Evolutionary conservation across 164 flowering plant species (phyloP), one percentile per base, ranked within the genome.

Genomic region (Pachysandra terminalis): DNA sequence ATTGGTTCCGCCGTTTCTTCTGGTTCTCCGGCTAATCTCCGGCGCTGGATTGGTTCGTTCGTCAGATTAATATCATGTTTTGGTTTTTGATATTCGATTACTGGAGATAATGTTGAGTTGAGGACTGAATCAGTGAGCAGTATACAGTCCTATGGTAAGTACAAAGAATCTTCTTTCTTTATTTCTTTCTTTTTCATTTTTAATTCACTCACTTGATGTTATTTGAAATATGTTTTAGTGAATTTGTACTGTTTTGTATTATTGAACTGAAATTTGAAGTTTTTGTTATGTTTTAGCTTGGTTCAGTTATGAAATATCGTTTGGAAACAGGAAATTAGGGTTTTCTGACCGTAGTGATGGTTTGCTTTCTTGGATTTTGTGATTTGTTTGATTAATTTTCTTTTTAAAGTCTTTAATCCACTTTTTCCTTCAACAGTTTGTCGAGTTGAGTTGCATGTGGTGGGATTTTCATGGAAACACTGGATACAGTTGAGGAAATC

Each of bases 391-490:
- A 19, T 59, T 58, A 16, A 9, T 22, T 40, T n/a, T 37, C 14
- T 61, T 61, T 71, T 51, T 53, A 7, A 28, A 28, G 37, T 24
- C 37, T n/a, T n/a, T 32, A 32, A 32, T 7, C 3, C 37, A 32
- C n/a, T 32, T 32, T n/a, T 32, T 7, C 37, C 37, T 2, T 16
- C 25, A 21, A 19, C 70, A 73, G 73, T 63, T 70, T 64, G 56
- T 77, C 70, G 19, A 24, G 22, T 68, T 26, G 66, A 59, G 68
- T 60, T 68, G 73, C 71, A 70, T 83, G 81, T 76, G 84, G 80
- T 82, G 83, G 83, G 76, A 77, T 73, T 69, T 69, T 75, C 73
- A 87, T 90, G 97, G 94, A 79, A 81, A 75, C 85, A 68, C 79
- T 81, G 79, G 83, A 74, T 74, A 80, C 68, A 70, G 78, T 74